Evolutionary conservation across 495 filamentous ascomycete species (phyloP), one percentile per base, ranked within the genome.

Genomic region (Apodospora peruviana): DNA sequence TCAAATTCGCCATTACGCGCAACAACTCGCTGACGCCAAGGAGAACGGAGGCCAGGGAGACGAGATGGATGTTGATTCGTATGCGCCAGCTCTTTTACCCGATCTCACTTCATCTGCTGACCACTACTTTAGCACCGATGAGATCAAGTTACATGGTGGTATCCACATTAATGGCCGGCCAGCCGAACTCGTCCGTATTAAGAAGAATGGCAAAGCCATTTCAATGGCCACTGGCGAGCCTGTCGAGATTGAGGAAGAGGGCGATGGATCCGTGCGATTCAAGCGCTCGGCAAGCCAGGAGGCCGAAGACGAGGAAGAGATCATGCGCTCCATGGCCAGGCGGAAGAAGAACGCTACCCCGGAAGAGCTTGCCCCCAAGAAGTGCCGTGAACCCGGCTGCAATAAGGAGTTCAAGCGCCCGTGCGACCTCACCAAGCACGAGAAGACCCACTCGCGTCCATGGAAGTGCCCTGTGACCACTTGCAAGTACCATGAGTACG

Each of bases 401-500:
- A 82, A 84, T 66, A 95, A 94, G 69, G 81, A 89, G 58, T 96
- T 95, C 77, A 91, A 91, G 67, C 80, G 90, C 37, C 87, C 88
- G 4, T 96, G 90, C 67, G 90, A 95, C 63, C 71, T 96, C 45
- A 93, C 79, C 43, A 98, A 98, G 71, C 93, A 98, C 63, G 87
- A 93, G 69, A 98, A 97, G 73, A 97, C 93, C 2, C 93, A 98
- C 62, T 86, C 87, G 9, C 85, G 93, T 17, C 94, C 93, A 2
- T 96, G 86, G 85, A 97, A 97, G 69, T 98, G 93, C 67, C 76
- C 81, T 2, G 75, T 86, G 4, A 55, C 74, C 36, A 80, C 74
- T 14, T 98, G 93, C 83, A 93, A 90, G 61, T 98, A 91, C 67
- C 69, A 84, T 60, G 77, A 83, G 21, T 78, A 87, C 58, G 93